Conservation (phyloP, 768 basidiomycete genomes). For the Collybia mongolica region DNA sequence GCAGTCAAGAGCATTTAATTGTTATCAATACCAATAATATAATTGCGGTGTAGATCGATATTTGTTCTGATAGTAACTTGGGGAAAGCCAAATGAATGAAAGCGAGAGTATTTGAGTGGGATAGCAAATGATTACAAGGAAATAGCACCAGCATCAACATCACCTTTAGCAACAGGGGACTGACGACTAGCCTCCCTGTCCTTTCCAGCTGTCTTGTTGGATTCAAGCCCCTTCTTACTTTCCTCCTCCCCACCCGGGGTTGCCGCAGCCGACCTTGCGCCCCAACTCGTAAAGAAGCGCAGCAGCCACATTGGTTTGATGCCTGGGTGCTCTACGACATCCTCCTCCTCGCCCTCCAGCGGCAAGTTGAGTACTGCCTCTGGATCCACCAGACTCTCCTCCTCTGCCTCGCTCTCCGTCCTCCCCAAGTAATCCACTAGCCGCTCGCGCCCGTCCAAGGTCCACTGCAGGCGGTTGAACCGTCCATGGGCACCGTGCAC, state of each 20-base stretch:
- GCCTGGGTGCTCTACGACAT: slow-evolving; percentile 53
- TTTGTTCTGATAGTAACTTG: background rate
- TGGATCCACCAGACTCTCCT: slow-evolving; percentile 48
- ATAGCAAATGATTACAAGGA: no score
- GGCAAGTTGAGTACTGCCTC: slow-evolving; percentile 23
- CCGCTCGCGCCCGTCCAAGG: slow-evolving; percentile 58
- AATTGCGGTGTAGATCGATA: slow-evolving; percentile 13
- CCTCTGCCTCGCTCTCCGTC: slow-evolving; percentile 76
- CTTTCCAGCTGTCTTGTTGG: slow-evolving; percentile 1
- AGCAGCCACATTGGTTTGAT: slow-evolving; percentile 79
- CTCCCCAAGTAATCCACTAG: slow-evolving; percentile 68
- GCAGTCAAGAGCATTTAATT: slow-evolving; percentile 1
- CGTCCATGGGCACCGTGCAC: slow-evolving; percentile 56
- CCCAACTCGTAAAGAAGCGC: slow-evolving; percentile 77
- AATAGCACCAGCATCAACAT: background rate
- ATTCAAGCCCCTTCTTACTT: slow-evolving; percentile 1
- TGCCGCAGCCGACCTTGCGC: slow-evolving; percentile 54
- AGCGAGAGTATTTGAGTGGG: background rate
- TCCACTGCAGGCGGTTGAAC: slow-evolving; percentile 70
- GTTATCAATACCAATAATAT: slow-evolving; percentile 18
- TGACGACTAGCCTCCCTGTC: background rate
- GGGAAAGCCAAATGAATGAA: background rate
- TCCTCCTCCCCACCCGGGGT: slow-evolving; percentile 10
- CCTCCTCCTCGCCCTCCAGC: slow-evolving; percentile 46
- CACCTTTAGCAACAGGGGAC: background rate